These are phyloP conservation scores for Solanum chmielewskii DNA, from an alignment of 257 asterid genomes.

Conservation along the genomic window DNA sequence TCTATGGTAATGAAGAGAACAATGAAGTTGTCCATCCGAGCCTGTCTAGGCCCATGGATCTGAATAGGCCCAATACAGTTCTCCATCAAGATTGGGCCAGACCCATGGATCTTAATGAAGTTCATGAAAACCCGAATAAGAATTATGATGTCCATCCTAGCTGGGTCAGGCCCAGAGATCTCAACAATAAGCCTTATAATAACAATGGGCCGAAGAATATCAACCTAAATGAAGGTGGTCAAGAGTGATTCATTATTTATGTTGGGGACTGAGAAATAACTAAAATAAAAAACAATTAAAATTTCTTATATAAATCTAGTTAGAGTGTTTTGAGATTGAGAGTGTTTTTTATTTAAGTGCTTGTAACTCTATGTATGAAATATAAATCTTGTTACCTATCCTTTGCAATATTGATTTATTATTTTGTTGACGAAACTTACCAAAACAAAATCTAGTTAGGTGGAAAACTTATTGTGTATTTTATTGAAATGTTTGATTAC, in stretches of 20 bases:
- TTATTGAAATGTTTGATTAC: background rate
- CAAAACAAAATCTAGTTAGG: background rate
- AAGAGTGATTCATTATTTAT: background rate
- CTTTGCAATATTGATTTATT: background rate
- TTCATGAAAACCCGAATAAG: background rate
- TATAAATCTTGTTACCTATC: background rate
- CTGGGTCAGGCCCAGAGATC: background rate
- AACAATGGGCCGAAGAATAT: background rate
- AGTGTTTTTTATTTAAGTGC: background rate
- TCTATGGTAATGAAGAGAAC: background rate
- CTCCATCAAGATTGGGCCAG: background rate
- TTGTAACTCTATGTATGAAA: background rate
- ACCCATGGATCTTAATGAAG: background rate
- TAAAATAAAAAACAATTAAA: too few species aligned
- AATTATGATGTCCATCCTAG: background rate
- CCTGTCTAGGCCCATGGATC: background rate
- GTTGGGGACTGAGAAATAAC: background rate
- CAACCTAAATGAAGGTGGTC: background rate
- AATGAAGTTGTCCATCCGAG: background rate
- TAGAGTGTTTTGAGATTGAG: background rate
- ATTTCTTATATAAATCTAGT: background rate
- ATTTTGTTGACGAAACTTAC: background rate
- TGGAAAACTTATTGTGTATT: background rate
- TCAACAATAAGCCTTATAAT: background rate
- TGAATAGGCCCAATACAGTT: background rate